Evolutionary conservation across 1,139 yeast species (phyloP).

Genomic region (Protomyces gravidus): DNA sequence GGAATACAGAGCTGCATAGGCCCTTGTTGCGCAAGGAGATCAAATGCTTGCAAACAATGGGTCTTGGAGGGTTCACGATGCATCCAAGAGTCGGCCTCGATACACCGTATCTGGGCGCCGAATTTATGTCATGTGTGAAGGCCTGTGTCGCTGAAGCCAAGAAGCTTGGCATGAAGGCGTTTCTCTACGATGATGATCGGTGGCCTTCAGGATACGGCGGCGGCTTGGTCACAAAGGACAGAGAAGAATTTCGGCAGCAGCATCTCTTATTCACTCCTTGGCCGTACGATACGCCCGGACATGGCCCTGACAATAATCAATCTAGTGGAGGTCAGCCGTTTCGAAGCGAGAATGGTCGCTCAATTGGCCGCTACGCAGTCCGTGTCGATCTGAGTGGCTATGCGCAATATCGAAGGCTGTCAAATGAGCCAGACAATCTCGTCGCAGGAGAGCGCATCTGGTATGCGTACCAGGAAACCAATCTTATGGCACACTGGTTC

Average conservation of each 20-base stretch:
- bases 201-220: conserved; percentile 27
- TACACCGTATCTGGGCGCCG: conserved; percentile 15
- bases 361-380: conserved; percentile 13
- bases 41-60: conserved; percentile 15
- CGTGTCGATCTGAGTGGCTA: conserved; percentile 5
- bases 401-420: conserved; percentile 9
- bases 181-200: conserved; percentile 19
- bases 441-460: conserved; percentile 16
- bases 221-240: conserved; percentile 9
- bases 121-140: conserved; percentile 17
- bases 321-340: conserved; percentile 25
- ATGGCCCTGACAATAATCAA: conserved; percentile 13
- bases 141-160: conserved; percentile 20
- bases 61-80: conserved; percentile 26
- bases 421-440: conserved; percentile 6
- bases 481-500: conserved; percentile 15
- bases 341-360: conserved; percentile 16
- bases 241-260: conserved; percentile 14
- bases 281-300: conserved; percentile 22
- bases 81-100: conserved; percentile 25
- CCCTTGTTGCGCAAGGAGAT: conserved; percentile 24
- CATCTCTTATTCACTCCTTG: conserved; percentile 23
- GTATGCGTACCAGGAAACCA: conserved; percentile 25
- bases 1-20: conserved; percentile 19
- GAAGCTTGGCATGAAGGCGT: conserved; percentile 18